Percentiles rank a stretch among this genome's conserved stretches.
These are phyloP conservation scores for Trichosporon coremiiforme DNA, from an alignment of 1,284 basidiomycete genomes.

Conservation along the genomic window DNA sequence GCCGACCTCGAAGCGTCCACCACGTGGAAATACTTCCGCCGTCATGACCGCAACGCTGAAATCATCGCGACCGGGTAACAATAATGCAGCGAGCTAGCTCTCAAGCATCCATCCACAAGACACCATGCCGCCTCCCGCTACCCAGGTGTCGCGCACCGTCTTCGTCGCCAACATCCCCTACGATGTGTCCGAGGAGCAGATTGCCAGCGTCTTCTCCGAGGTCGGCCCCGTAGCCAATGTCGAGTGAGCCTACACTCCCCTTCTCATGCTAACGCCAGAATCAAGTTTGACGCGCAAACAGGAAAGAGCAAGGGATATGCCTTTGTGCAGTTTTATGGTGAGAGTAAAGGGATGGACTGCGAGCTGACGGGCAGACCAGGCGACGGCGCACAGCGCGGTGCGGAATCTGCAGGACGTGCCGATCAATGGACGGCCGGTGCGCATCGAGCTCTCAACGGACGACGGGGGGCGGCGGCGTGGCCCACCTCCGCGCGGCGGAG, in stretches of 20 bases:
- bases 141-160: slow-evolving; percentile 15
- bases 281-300: slow-evolving; percentile 93
- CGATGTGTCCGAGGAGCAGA: slow-evolving; percentile 58
- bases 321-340: slow-evolving; percentile 95
- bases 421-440: slow-evolving; percentile 78
- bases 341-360: too few species aligned
- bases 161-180: slow-evolving; percentile 17
- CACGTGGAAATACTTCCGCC: slow-evolving; percentile 3
- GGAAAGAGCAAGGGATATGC: slow-evolving; percentile 97
- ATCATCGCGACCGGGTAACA: slow-evolving; percentile 1
- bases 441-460: slow-evolving; percentile 70
- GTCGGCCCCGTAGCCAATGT: slow-evolving; percentile 59
- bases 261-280: slow-evolving; percentile 59
- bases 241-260: slow-evolving; percentile 47
- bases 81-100: neutral
- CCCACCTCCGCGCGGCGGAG: slow-evolving; percentile 26
- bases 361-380: slow-evolving; percentile 68
- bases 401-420: slow-evolving; percentile 81
- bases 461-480: slow-evolving; percentile 61
- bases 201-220: slow-evolving; percentile 56
- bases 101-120: neutral
- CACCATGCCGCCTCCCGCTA: slow-evolving; percentile 9
- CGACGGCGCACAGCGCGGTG: slow-evolving; percentile 82
- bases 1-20: neutral
- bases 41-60: neutral